Evolutionary conservation across 495 filamentous ascomycete genomes (phyloP), one percentile per base, ranked within the genome.

Genomic region (Aspergillus sclerotiicarbonarius): DNA sequence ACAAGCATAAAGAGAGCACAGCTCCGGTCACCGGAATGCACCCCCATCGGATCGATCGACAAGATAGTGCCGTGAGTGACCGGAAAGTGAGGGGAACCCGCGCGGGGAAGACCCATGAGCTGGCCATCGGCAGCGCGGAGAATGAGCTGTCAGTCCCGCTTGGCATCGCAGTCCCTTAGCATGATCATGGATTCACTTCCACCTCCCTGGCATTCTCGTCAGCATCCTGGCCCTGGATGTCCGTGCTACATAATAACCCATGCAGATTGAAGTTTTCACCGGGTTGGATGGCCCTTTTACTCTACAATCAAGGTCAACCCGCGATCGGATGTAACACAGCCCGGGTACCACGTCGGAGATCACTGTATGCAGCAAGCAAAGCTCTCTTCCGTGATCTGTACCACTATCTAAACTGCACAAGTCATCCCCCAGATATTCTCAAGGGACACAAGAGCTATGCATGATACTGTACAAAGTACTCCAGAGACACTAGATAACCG

Each of bases 1-100:
- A 37, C 33, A 3, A 10, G 33, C 12, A 21, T 39, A 45, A 32
- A 32, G 16, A 21, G 54, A 41, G 44, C 31, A 43, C 50, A 43
- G 54, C 37, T 56, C 57, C 37, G 53, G 33, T 44, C 20, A 59
- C 44, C 45, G 57, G 57, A 7, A 48, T 45, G 10, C 18, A 43
- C 31, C 54, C 53, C 50, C 45, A 55, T 56, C 39, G 19, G 54
- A 56, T 61, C 59, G 41, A 52, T 45, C 32, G 37, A 60, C 58
- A 54, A 54, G 54, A 64, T 54, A 51, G 51, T 56, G 56, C 55
- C 53, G n/a, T 15, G 10, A n/a, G 13, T 41, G 37, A 13, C 37
- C 13, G 37, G 37, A 18, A 57, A 62, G 54, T 57, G 60, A 62
- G 60, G 60, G 60, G 60, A 58, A 62, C 12, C 18, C 29, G 53